Conservation (phyloP, 2,329 filamentous ascomycete species). For the Colletotrichum sp. region DNA sequence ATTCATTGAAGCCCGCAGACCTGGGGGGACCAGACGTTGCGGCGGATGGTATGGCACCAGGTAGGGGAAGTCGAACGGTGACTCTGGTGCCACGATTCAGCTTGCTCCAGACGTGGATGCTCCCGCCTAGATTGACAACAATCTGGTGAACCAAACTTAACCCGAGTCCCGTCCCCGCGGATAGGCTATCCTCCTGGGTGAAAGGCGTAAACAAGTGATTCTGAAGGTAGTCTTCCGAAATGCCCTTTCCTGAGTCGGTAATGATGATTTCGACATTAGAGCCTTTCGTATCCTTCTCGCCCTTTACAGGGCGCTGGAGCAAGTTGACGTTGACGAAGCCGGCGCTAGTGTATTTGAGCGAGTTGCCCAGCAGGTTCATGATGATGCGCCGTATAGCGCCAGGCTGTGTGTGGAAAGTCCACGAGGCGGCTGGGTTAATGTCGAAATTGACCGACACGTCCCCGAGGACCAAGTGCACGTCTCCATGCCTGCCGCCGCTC, state of each 20-base stretch:
- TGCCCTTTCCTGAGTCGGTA: slow-evolving; percentile 70
- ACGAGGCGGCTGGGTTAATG: slow-evolving; percentile 50
- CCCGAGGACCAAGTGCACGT: neutral
- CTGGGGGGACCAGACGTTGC: neutral
- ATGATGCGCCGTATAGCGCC: slow-evolving; percentile 59
- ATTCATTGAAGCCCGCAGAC: slow-evolving; percentile 28
- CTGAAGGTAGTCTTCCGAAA: slow-evolving; percentile 65
- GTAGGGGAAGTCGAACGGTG: slow-evolving; percentile 35
- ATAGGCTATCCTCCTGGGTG: slow-evolving; percentile 65
- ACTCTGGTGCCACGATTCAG: slow-evolving; percentile 41
- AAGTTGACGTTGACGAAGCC: slow-evolving; percentile 36
- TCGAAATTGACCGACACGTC: slow-evolving; percentile 52
- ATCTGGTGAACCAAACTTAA: slow-evolving; percentile 69
- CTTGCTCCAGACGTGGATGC: slow-evolving; percentile 60
- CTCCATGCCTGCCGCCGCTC: neutral
- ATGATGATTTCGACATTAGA: slow-evolving; percentile 48
- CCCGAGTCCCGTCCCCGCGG: slow-evolving; percentile 67
- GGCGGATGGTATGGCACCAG: neutral
- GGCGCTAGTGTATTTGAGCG: slow-evolving; percentile 62
- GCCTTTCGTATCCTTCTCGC: neutral
- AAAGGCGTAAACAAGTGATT: slow-evolving; percentile 69
- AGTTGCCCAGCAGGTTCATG: slow-evolving; percentile 69
- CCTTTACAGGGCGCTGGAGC: slow-evolving; percentile 13
- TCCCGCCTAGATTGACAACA: slow-evolving; percentile 61
- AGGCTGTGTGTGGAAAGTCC: slow-evolving; percentile 59